Base-by-base conservation (phyloP, 176 grass and related monocot species). In the Eleusine indica region DNA sequence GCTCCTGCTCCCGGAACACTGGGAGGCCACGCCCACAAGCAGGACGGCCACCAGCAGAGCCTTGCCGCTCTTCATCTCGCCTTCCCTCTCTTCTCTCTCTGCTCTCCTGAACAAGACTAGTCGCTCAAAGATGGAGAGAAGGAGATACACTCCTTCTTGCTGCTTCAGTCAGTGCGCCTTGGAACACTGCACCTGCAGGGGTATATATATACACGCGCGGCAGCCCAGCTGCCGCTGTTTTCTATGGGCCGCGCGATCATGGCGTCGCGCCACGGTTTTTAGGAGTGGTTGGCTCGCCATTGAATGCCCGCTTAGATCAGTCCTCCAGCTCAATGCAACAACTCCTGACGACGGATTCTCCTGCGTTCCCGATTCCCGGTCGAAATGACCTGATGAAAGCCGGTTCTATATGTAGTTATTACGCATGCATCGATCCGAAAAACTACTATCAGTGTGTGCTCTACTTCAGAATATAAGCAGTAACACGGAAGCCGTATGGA, bases 21-120 rank as follows among this genome's bases (percentile, higher is more conserved):
- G 89, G 6, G 92, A 94, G 57, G 80, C 89, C 51, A 94, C 63
- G 41, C 92, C 92, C 30, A 85, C 79, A 70, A 94, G 22, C 66
- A 94, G 89, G 58, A 81, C 78, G 56, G 86, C 63, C 80, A 91
- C 74, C 52, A 94, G 87, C 68, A 91, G 68, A 30, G 46, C 72
- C 80, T 73, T 91, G 79, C 80, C 52, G 78, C 80, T 67, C 83
- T 82, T 86, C 83, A 39, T 66, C 43, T 38, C 10, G 4, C 13
- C 41, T 7, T 21, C 6, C 6, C 17, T 5, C 32, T n/a, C 47
- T 14, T 16, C 12, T 42, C 3, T n/a, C 29, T 21, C 40, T 22
- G 16, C 65, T 10, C 41, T 42, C 66, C 9, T 53, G 10, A 76
- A 68, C 40, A 84, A 81, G 44, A 69, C 41, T 7, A 4, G 1